Percentiles rank a stretch among this genome's conserved stretches.
phyloP scores from a whole-genome alignment of 768 basidiomycete species.

The Lactarius trivialis region DNA sequence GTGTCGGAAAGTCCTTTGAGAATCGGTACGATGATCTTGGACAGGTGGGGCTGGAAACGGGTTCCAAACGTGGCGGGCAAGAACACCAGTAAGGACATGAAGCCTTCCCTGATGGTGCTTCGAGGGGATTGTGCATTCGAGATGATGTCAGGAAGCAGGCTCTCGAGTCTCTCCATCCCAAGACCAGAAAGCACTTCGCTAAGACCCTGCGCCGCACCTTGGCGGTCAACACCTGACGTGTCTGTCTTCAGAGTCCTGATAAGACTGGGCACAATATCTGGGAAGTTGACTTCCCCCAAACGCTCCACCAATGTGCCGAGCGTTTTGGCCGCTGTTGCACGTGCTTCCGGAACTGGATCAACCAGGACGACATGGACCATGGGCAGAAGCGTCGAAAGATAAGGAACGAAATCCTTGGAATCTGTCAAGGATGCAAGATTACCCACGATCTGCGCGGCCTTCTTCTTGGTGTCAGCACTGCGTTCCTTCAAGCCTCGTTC shows the following conservation, averaged over 20 bases:
- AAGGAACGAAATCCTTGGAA: conserved; percentile 89
- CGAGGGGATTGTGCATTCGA: conserved; percentile 84
- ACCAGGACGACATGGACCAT: conserved; percentile 88
- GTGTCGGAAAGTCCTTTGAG: conserved; percentile 84
- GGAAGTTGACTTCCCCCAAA: conserved; percentile 90
- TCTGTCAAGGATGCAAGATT: conserved; percentile 89
- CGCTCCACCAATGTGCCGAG: conserved; percentile 96
- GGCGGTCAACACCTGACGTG: conserved; percentile 91
- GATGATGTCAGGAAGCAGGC: conserved; percentile 89
- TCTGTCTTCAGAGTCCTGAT: conserved; percentile 86
- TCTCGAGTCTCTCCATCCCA: conserved; percentile 96
- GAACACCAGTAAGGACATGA: conserved; percentile 96
- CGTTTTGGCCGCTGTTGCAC: conserved; percentile 95
- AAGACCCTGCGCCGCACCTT: conserved; percentile 96
- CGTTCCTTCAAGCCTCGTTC: conserved; percentile 90
- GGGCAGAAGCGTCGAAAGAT: conserved; percentile 82
- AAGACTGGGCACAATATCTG: conserved; percentile 87
- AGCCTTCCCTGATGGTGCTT: conserved; percentile 91
- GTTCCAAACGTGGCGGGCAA: conserved; percentile 94
- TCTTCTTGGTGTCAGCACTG: conserved; percentile 90
- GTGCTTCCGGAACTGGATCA: conserved; percentile 96
- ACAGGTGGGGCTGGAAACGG: conserved; percentile 92
- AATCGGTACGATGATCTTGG: conserved; percentile 90
- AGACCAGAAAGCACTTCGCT: conserved; percentile 92
- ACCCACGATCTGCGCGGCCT: conserved; percentile 96